Evolutionary conservation across 176 grass and related monocot species (phyloP).

Genomic region (Saccharum spontaneum): DNA sequence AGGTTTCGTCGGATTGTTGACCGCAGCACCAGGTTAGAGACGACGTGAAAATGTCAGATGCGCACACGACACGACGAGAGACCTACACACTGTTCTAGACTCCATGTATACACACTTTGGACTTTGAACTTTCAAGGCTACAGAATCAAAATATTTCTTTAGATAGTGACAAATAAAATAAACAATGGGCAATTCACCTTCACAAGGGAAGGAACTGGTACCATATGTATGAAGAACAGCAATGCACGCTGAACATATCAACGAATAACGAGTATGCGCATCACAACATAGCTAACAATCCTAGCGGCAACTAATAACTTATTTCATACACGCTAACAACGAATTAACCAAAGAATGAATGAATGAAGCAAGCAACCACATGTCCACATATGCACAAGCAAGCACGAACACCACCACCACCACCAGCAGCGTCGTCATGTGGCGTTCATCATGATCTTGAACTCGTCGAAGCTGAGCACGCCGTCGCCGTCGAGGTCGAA

Average conservation of each 20-base stretch:
- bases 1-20: too few relatives aligned
- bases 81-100: too few relatives aligned
- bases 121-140: background rate
- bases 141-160: background rate
- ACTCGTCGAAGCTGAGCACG: slow-evolving; percentile 55
- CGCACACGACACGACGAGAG: too few relatives aligned
- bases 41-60: too few relatives aligned
- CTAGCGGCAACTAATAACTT: background rate
- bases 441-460: slow-evolving; percentile 22
- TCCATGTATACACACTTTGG: background rate
- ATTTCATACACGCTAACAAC: background rate
- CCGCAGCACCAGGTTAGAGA: too few relatives aligned
- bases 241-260: background rate
- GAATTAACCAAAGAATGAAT: background rate
- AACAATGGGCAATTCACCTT: background rate
- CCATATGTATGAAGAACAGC: background rate
- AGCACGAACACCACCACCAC: background rate
- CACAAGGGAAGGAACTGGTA: too few relatives aligned
- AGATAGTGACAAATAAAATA: background rate
- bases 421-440: background rate
- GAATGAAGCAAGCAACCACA: background rate
- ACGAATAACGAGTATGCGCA: background rate
- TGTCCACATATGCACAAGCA: background rate
- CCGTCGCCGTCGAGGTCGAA: slow-evolving; percentile 58
- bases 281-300: background rate